These are phyloP conservation scores for Lipomyces yamadae DNA, from an alignment of 805 yeast species.

Conservation along the genomic window DNA sequence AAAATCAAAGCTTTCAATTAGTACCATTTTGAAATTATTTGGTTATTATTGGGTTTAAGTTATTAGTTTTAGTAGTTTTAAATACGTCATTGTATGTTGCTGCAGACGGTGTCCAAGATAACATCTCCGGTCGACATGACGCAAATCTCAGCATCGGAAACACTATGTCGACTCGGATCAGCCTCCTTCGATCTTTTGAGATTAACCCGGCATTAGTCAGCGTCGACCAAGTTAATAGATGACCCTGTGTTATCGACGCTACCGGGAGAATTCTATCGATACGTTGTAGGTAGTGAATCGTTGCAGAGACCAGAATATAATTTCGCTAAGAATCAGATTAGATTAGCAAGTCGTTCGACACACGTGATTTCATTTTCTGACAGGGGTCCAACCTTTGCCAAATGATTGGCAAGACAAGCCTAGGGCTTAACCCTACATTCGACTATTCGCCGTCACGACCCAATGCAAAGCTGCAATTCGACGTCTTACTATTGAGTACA, in stretches of 20 bases:
- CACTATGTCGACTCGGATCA: conserved; percentile 59
- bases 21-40: no score
- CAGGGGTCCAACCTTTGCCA: neutral
- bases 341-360: no score
- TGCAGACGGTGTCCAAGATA: neutral
- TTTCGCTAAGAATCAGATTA: no score
- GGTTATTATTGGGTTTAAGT: no score
- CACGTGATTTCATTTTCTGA: neutral
- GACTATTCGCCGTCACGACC: conserved; percentile 13
- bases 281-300: conserved; percentile 58
- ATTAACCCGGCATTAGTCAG: conserved; percentile 48
- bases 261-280: conserved; percentile 60
- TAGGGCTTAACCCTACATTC: conserved; percentile 11
- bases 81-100: neutral
- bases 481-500: neutral
- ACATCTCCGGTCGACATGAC: conserved; percentile 60
- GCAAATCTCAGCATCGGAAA: conserved; percentile 59
- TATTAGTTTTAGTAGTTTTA: no score
- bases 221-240: no score
- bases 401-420: neutral
- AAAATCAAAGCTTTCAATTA: no score
- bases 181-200: conserved; percentile 73
- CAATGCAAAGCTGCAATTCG: neutral
- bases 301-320: neutral
- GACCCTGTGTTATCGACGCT: no score